phyloP scores from a whole-genome alignment of 768 basidiomycete species.

The Tricholoma sp. region DNA sequence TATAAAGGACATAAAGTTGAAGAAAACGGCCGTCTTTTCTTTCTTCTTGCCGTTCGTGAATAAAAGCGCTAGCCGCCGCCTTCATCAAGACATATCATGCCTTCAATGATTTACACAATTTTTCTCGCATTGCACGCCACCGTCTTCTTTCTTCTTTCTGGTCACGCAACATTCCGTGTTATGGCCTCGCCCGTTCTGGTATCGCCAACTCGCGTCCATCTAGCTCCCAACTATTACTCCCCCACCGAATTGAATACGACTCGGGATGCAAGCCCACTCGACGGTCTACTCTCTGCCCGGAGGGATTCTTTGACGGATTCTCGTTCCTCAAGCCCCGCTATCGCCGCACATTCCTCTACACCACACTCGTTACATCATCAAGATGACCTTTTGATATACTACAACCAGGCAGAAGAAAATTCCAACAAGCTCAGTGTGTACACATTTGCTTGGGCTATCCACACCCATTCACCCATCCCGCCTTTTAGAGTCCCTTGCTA shows the following conservation, averaged over 20 bases:
- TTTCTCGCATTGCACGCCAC: conserved; percentile 36
- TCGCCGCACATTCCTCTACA: background rate
- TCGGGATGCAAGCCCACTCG: background rate
- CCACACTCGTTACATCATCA: background rate
- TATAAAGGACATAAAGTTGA: conserved; percentile 8
- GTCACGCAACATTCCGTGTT: conserved; percentile 20
- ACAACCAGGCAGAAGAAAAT: conserved; percentile 8
- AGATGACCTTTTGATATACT: background rate
- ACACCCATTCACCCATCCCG: background rate
- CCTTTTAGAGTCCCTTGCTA: conserved; percentile 28
- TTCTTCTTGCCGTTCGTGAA: conserved; percentile 1
- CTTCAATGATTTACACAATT: conserved; percentile 32
- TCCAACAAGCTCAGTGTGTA: conserved; percentile 26
- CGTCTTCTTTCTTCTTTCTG: conserved; percentile 31
- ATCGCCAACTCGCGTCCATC: conserved; percentile 18
- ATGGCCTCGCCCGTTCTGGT: conserved; percentile 35
- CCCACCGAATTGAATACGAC: conserved; percentile 18
- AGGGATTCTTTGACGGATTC: background rate
- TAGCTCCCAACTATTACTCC: background rate
- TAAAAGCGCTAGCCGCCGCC: conserved; percentile 25
- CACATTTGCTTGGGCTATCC: background rate
- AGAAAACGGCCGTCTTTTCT: conserved; percentile 12
- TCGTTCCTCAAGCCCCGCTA: background rate
- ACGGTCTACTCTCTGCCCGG: background rate
- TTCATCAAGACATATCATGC: conserved; percentile 21